Conservation (phyloP, 345 rosid species). For the Melaleuca quinquenervia region DNA sequence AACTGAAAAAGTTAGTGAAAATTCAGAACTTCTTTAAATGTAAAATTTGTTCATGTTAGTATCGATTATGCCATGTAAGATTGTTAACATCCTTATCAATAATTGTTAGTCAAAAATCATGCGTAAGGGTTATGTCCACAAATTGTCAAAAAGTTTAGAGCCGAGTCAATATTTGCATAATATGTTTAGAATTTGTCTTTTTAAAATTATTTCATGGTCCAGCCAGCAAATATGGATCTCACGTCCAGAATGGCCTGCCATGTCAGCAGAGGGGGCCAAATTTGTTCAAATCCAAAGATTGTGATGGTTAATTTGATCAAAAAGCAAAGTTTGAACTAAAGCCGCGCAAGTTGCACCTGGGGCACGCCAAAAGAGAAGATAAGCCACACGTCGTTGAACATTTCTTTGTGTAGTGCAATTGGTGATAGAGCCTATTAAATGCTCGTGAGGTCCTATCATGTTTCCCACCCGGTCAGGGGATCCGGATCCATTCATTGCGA, state of each 20-base stretch:
- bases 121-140: too few species aligned
- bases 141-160: neutral
- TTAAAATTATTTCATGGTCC: neutral
- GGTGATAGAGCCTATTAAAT: neutral
- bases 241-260: neutral
- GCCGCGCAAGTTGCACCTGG: neutral
- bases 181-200: accelerated
- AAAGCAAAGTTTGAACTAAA: neutral
- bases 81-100: too few species aligned
- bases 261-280: neutral
- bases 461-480: too few species aligned
- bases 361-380: neutral
- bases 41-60: accelerated
- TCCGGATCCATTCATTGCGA: too few species aligned
- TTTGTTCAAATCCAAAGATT: neutral
- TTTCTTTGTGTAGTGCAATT: neutral
- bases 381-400: neutral
- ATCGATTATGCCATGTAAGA: accelerated
- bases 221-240: accelerated
- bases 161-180: accelerated
- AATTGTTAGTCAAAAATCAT: too few species aligned
- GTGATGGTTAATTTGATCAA: neutral
- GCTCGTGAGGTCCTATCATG: neutral
- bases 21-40: neutral
- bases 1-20: neutral